phyloP scores from a whole-genome alignment of 108 stramenopile genomes.

The Nitzschia inconspicua region DNA sequence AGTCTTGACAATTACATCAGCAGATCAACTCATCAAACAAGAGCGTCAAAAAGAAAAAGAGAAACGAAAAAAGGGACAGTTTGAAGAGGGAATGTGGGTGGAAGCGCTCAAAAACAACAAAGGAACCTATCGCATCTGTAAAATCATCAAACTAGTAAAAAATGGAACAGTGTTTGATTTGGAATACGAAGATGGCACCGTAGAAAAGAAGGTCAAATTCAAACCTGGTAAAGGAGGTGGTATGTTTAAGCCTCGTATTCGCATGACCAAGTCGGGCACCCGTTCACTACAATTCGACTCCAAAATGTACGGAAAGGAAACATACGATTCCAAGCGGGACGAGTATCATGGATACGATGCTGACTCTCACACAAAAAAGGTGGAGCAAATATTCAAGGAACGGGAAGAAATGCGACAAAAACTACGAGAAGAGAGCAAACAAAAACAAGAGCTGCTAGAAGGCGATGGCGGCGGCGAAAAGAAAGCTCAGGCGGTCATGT shows the following conservation, averaged over 20 bases:
- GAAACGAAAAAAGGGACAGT: conserved; percentile 35
- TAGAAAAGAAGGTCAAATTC: conserved; percentile 70
- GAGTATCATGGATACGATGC: conserved; percentile 87
- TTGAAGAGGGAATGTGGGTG: conserved; percentile 81
- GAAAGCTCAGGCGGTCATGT: conserved; percentile 34
- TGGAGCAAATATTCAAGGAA: conserved; percentile 53
- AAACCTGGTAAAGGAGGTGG: conserved; percentile 20
- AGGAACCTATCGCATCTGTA: conserved; percentile 78
- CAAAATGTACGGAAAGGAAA: conserved; percentile 64
- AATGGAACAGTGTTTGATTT: conserved; percentile 67
- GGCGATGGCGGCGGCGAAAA: conserved; percentile 1
- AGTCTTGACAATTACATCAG: conserved; percentile 48
- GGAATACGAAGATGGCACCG: conserved; percentile 76
- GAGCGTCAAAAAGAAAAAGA: conserved; percentile 53
- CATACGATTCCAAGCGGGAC: conserved; percentile 91
- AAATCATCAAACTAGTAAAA: conserved; percentile 69
- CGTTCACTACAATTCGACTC: conserved; percentile 38
- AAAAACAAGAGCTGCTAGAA: conserved; percentile 29
- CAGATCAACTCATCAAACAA: conserved; percentile 52
- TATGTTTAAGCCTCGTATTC: conserved; percentile 80
- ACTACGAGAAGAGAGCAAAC: conserved; percentile 41
- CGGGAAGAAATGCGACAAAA: conserved; percentile 68
- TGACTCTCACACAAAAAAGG: conserved; percentile 52
- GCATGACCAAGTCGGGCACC: conserved; percentile 81
- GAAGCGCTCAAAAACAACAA: conserved; percentile 85